phyloP scores from a whole-genome alignment of 257 asterid species.

The Catharanthus roseus region DNA sequence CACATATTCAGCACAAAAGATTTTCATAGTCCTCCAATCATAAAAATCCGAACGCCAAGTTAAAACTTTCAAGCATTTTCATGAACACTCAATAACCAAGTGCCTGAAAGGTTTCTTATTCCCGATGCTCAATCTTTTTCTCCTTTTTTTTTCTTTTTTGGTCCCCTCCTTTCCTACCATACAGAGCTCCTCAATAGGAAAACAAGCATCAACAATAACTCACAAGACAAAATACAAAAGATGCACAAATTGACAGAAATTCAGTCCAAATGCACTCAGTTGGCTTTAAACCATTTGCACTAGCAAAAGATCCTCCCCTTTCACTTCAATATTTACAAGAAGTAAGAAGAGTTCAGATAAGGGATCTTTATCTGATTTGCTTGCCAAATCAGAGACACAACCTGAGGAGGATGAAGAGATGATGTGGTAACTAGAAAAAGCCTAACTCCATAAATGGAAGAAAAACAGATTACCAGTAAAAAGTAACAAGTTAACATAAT shows the following conservation, averaged over 20 bases:
- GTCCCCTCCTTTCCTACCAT: too few relatives aligned
- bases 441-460: neutral
- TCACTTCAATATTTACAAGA: neutral
- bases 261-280: neutral
- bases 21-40: neutral
- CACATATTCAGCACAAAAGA: neutral
- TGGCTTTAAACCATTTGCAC: neutral
- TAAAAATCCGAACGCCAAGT: neutral
- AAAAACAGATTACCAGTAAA: neutral
- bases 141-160: too few relatives aligned
- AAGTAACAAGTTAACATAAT: neutral
- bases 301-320: neutral
- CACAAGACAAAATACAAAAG: neutral
- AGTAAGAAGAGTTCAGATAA: neutral
- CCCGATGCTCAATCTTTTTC: neutral
- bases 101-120: neutral
- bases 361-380: neutral
- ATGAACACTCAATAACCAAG: neutral
- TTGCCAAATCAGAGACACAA: neutral
- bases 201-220: neutral
- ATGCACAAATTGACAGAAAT: neutral
- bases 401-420: neutral
- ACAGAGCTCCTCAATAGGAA: too few relatives aligned
- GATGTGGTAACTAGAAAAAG: neutral
- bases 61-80: neutral